Base-by-base conservation (phyloP, 2,329 filamentous ascomycete genomes). In the Fusarium nelsonii region DNA sequence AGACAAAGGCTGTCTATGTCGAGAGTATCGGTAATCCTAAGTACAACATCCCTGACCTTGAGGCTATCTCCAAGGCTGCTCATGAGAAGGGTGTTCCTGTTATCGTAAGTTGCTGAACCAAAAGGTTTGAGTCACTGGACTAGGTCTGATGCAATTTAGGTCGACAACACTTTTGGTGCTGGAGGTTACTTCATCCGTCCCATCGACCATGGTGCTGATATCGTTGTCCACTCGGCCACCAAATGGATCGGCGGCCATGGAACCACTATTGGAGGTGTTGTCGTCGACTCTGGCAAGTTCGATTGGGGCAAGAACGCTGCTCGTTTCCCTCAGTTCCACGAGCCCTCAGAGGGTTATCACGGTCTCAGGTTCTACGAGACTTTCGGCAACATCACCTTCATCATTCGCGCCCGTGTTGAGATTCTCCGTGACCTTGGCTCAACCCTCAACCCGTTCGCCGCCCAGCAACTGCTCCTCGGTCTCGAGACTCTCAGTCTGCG, bases 161-260 rank as follows among this genome's bases (percentile, higher is more conserved):
- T 95, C 49, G 94, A 97, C 83, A 97, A 97, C 84, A 97, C 94
- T 10, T 97, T 97, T 74, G 95, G 94, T 46, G 94, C 94, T 14
- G 94, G 94, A 62, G 94, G 95, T 51, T 97, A 92, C 85, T 97
- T 93, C 79, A 84, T 91, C 72, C 89, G 91, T 8, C 94, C 94
- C 40, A 95, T 97, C 74, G 90, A 94, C 26, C 92, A 97, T 79
- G 94, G 94, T 57, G 94, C 92, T 68, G 94, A 97, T 77, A 97
- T 97, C 64, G 91, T 97, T 53, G 92, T 97, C 26, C 94, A 97
- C 85, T 96, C 92, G 39, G 94, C 94, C 12, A 97, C 94, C 61
- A 97, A 97, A 81, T 97, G 94, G 94, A 97, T 98, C 68, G 94
- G 94, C 59, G 94, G 94, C 41, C 95, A 98, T 80, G 95, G 94